Evolutionary conservation across 2,329 filamentous ascomycete species (phyloP), one percentile per base, ranked within the genome.

Genomic region (Dryadomyces quercus-mongolicae): DNA sequence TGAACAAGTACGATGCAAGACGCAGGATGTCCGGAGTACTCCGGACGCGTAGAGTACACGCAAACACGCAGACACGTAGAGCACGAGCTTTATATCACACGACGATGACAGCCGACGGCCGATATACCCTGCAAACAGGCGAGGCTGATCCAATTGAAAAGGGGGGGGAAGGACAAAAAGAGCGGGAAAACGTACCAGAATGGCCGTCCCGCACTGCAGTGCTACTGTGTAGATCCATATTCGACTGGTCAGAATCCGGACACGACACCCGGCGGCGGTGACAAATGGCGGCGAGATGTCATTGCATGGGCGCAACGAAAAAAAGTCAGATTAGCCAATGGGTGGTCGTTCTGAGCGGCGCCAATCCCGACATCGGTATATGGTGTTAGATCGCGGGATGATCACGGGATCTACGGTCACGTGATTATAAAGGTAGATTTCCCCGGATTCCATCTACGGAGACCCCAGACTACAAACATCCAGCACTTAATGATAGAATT

Each of bases 191-290:
- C 53, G 38, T 51, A 55, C 54, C 31, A 42, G 49, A 44, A 43
- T 51, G 12, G 34, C 13, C 49, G 9, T 43, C 49, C 7, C 22
- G 31, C 5, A 12, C 16, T n/a, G 22, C 10, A 21, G 18, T 21
- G 25, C 34, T 51, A 13, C 44, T 36, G 44, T 20, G 46, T 46
- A 46, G 51, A 49, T 55, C 50, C 54, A 55, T 55, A 2, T 4
- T 16, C 43, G 15, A 20, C 38, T 21, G n/a, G 22, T 34, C 46
- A 43, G n/a, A 13, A 21, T 18, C 8, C 7, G 16, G 25, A 25
- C 31, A 25, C 16, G 34, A 13, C 18, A 45, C 20, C 20, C 20
- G 9, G 12, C n/a, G 51, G 40, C 22, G 18, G 25, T 18, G 18
- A 3, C 31, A 31, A 13, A n/a, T 12, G 34, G 21, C 12, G 8